Base-by-base conservation (phyloP, 352 stramenopile genomes). In the Aphanomyces astaci region DNA sequence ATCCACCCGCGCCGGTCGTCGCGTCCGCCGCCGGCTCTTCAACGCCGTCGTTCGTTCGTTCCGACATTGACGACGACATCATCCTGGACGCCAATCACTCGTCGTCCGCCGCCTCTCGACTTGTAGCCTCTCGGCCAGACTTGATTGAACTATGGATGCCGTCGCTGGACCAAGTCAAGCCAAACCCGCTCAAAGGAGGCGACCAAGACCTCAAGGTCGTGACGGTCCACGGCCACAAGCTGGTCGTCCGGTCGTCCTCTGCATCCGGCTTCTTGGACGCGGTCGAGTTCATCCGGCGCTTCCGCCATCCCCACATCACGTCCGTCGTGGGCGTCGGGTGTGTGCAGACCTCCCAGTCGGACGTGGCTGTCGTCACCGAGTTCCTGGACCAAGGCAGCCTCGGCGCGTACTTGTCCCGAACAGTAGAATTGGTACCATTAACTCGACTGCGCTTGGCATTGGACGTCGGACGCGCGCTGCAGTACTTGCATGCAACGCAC, bases 401-500 rank as follows among this genome's bases (percentile, higher is more conserved):
- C 33, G 51, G 51, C 51, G 25, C 51, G 15, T 17, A 33, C 1
- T 39, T 59, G 1, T 7, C n/a, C 2, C 13, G 17, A 28, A 33
- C 51, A 5, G 51, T 36, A 22, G 43, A 60, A 19, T 24, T 59
- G 3, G 33, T 10, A 3, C 36, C 3, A 9, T 5, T 5, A 15
- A 13, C 19, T 33, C 43, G 25, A 4, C 30, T 60, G 19, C 24
- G 27, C 27, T 9, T 68, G 17, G 19, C 39, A 11, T 25, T 40
- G n/a, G 17, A 68, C 19, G n/a, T 60, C 31, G 32, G 19, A 22
- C 30, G 13, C 1, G 62, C 17, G 3, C 31, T 68, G 15, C 22
- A 57, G 32, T 68, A 68, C 62, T 17, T 68, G 4, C 62, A 68
- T 59, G 31, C 31, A 15, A 43, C 36, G 2, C 32, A 39, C 28